Evolutionary conservation across 2,329 filamentous ascomycete species (phyloP), one percentile per base, ranked within the genome.

Genomic region (Ciborinia camelliae): DNA sequence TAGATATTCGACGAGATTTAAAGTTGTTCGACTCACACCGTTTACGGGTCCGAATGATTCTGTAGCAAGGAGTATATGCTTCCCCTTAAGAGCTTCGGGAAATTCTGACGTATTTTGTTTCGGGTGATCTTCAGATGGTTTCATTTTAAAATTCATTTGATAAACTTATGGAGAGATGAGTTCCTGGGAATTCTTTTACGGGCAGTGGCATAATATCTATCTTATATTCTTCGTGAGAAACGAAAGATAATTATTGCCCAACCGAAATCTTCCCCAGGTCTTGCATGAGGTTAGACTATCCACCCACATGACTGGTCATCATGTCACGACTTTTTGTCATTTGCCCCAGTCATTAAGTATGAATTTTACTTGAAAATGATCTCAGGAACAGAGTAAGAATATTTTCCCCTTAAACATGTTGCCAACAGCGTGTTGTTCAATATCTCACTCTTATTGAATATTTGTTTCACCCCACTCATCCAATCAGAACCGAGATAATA

Each of bases 31-130:
- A 71, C 85, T 89, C 53, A 90, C 88, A n/a, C 88, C 88, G 72
- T 90, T 90, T 73, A 90, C 86, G 0, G 88, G 88, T 3, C 87
- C 88, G 65, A 90, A 87, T 0, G 87, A 90, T 73, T 90, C 88
- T 18, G 87, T 90, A 67, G 87, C 88, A 9, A 90, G 81, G 9
- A 90, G 76, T 67, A 90, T 81, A 67, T 82, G 83, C 74, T 86
- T 87, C 12, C 84, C 85, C 45, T 79, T 76, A n/a, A 90, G 79
- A 10, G 77, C 69, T 23, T 65, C 69, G 6, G 80, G 81, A 61
- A 82, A 82, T 32, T 67, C 14, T 30, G 23, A 28, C 28, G 23
- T 15, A 15, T 50, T 7, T 39, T 23, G 2, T 12, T 28, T 30
- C 28, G 35, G 35, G 28, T 8, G 12, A 39, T 28, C n/a, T 23